Evolutionary conservation across 257 asterid species (phyloP), one percentile per base, ranked within the genome.

Genomic region (Paulownia fortunei): DNA sequence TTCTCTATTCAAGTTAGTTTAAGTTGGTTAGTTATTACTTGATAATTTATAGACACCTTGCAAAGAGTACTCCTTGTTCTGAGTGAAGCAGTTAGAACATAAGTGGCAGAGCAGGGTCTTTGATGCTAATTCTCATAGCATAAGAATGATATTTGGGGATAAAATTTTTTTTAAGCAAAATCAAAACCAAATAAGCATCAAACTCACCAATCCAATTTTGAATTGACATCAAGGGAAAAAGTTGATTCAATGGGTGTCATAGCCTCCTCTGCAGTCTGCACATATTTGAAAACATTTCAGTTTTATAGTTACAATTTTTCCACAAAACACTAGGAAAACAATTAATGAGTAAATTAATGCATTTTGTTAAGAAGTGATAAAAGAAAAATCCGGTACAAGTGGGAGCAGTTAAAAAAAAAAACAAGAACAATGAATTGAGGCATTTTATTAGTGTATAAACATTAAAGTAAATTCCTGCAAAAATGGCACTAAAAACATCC

Each of bases 171-270:
- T 51, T 6, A 30, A 6, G 78, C 32, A 70, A 77, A 78, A 47
- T 30, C 18, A 49, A 64, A 65, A 59, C 5, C 15, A 10, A 21
- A 72, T 18, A 41, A 56, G 74, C 54, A 79, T 70, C 46, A 79
- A 77, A 79, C 97, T 86, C 90, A 93, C 98, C 99, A 95, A 87
- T 93, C 91, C 89, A 96, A 76, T 80, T 89, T 93, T 44, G 99
- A 90, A 77, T 84, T 86, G 80, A 87, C 97, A 60, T 96, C 99
- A n/a, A 96, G 97, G 51, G 98, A 93, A 84, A 96, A 96, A 15
- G 98, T 96, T 34, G 98, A 96, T 83, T 93, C 99, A 65, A 96
- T 92, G 41, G 99, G 99, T 15, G 98, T 93, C 98, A 96, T 96
- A 34, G 99, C 99, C 84, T 87, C 98, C 86, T 89, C 94, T 39